Base-by-base conservation (phyloP, 73 alveolate species). In the Urostyla sp. region DNA sequence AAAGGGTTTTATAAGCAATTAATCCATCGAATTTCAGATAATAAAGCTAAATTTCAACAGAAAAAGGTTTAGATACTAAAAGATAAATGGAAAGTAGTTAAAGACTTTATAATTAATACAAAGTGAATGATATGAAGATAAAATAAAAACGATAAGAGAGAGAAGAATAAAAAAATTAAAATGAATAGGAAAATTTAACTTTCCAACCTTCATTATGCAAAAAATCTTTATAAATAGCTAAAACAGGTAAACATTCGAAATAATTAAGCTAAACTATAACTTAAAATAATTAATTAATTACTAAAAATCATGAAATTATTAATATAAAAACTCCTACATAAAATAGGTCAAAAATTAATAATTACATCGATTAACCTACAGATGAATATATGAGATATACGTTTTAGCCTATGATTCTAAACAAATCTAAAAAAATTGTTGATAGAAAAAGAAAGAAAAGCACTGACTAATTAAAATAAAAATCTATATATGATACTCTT, bases 381-480 rank as follows among this genome's bases (percentile, higher is more conserved):
- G n/a, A n/a, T n/a, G n/a, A n/a, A n/a, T n/a, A n/a, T 31, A 40
- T n/a, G 10, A 59, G 7, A 30, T 20, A 35, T 38, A 35, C 79
- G 3, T 63, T 63, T 23, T 6, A 40, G 36, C 79, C 79, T 40
- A 11, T 20, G 21, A 63, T 63, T 20, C 6, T 31, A 10, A 63
- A 24, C 26, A 34, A 40, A 38, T 18, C 50, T 20, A 7, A 46
- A 10, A 18, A 46, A 3, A 5, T 63, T 4, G 60, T 63, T 38
- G 79, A 63, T 43, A 60, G 28, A 40, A 34, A 32, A 15, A 18
- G 79, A 28, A 63, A 63, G 26, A n/a, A 20, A 23, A 37, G 58
- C 35, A 13, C 24, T 1, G 79, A 63, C 7, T 43, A 31, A 24
- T 63, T 43, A 2, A 28, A 43, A 3, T 23, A 13, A 43, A 26